These are phyloP conservation scores for Aquilaria malaccensis DNA, from an alignment of 345 rosid species.

Conservation along the genomic window DNA sequence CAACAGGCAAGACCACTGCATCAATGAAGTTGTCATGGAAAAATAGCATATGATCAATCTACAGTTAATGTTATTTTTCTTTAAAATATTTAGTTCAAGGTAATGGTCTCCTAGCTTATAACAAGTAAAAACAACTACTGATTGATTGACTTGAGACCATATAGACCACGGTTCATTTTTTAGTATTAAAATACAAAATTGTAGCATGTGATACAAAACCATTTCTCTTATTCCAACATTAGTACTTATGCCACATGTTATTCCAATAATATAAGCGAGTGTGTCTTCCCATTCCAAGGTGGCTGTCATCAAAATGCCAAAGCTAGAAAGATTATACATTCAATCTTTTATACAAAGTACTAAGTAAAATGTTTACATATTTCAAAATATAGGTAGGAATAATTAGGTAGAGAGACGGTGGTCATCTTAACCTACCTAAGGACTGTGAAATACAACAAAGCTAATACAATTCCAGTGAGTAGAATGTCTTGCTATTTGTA, in stretches of 20 bases:
- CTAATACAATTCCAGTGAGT: constrained; percentile 69
- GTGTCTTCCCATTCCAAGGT: constrained; percentile 70
- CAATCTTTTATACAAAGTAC: background rate
- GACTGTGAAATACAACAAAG: constrained; percentile 73
- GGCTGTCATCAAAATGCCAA: constrained; percentile 87
- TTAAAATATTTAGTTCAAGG: no score
- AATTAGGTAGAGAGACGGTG: no score
- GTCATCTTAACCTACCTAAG: constrained; percentile 40
- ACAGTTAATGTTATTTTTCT: no score
- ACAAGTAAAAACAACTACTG: no score
- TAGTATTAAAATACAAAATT: constrained; percentile 44
- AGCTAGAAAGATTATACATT: constrained; percentile 27
- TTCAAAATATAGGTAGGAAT: no score
- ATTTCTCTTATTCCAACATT: constrained; percentile 68
- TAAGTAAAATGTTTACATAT: background rate
- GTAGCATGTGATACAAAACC: constrained; percentile 53
- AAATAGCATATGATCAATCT: background rate
- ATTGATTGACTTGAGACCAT: constrained; percentile 64
- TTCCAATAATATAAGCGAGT: constrained; percentile 58
- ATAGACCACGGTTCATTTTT: constrained; percentile 87
- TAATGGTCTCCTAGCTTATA: no score
- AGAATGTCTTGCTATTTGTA: constrained; percentile 55
- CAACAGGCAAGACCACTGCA: constrained; percentile 69
- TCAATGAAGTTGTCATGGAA: constrained; percentile 4
- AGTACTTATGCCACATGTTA: constrained; percentile 76